Evolutionary conservation across 2,329 filamentous ascomycete genomes (phyloP), one percentile per base, ranked within the genome.

Genomic region (Fusarium duplospermum): DNA sequence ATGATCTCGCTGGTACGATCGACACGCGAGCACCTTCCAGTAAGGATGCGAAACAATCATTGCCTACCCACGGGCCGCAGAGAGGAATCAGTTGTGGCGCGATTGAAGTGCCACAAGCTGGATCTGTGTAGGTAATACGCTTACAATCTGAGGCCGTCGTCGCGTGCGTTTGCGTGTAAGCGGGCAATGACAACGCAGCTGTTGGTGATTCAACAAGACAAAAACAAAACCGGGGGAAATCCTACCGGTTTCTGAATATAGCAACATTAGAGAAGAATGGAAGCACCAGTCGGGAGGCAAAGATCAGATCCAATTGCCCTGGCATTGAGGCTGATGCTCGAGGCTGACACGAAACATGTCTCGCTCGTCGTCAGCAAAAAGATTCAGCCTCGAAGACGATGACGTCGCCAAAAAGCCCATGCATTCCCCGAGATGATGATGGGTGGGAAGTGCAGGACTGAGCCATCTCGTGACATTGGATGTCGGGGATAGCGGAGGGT

Each of bases 11-110:
- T 59, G 67, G 64, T 65, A 62, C 33, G 27, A 66, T 67, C 45
- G 57, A 63, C 70, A 70, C 72, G 71, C 74, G 68, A 75, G 70
- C 68, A 67, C 64, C 64, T 75, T 75, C 73, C 69, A 50, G 4
- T 67, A 33, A 64, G 20, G 42, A 74, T 64, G 33, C 52, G 31
- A 64, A 66, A 56, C 62, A 62, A 63, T 69, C 35, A 73, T 58
- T 24, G 56, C 33, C 42, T 42, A 24, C 54, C 62, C 72, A 74
- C 72, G 62, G 69, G 54, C 72, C 72, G 47, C 14, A 22, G 62
- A 57, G 45, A 38, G 45, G 40, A 27, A 50, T 11, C 27, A 38
- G 35, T 13, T 27, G 45, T 47, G 42, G 45, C 22, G 50, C 64
- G 33, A 74, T 67, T 70, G 63, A n/a, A 68, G 66, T 14, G 47